phyloP scores from a whole-genome alignment of 352 stramenopile genomes.

The Chrysophaeum taylorii region DNA sequence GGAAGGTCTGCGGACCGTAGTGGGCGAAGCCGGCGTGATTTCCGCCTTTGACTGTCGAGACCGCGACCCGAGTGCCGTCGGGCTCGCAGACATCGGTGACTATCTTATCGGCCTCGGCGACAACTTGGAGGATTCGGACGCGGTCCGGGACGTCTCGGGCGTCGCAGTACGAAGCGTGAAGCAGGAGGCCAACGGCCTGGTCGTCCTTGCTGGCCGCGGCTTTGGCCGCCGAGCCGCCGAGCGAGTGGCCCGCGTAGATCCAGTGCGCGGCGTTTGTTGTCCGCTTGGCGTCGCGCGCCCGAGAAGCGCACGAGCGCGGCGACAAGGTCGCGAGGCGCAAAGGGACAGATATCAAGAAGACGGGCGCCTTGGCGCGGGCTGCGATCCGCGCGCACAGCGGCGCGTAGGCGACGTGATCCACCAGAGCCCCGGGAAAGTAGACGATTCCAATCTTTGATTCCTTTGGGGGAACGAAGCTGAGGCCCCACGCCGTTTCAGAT shows the following conservation, averaged over 20 bases:
- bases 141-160: conserved; percentile 11
- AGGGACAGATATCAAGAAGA: too few relatives aligned
- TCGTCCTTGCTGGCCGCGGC: conserved; percentile 28
- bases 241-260: not conserved
- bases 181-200: not conserved
- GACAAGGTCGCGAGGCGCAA: too few relatives aligned
- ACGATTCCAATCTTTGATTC: conserved; percentile 25
- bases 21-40: conserved; percentile 43
- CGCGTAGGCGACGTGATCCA: conserved; percentile 36
- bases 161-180: not conserved
- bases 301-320: too few relatives aligned
- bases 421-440: conserved; percentile 35
- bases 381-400: conserved; percentile 30
- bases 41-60: conserved; percentile 29
- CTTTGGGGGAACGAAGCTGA: too few relatives aligned
- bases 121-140: conserved; percentile 13
- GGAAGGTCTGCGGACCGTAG: conserved; percentile 41
- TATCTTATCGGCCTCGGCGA: not conserved
- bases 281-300: conserved; percentile 26
- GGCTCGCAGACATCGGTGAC: not conserved
- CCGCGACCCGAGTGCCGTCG: not conserved
- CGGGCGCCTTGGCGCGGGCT: conserved; percentile 29
- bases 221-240: too few relatives aligned
- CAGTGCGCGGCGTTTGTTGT: conserved; percentile 21
- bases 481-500: too few relatives aligned